These are phyloP conservation scores for Rhynchospora breviuscula DNA, from an alignment of 176 grass and related monocot genomes.

Conservation along the genomic window DNA sequence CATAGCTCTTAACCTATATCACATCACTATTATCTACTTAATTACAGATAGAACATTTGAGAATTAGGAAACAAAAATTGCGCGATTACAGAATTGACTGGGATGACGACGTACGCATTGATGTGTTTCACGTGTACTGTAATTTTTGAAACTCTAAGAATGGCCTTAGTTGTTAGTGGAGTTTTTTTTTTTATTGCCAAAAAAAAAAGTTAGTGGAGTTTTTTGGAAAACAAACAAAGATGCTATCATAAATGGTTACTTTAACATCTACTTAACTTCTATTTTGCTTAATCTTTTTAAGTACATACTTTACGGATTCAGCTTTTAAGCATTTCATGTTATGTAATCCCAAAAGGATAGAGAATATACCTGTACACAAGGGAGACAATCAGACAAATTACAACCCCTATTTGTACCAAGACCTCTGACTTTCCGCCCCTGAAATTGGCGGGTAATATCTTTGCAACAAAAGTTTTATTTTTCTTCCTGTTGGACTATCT, in stretches of 20 bases:
- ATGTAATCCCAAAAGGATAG: conserved; percentile 83
- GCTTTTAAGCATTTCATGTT: conserved; percentile 44
- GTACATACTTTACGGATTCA: neutral
- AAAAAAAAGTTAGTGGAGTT: too few relatives aligned
- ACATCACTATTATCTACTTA: too few relatives aligned
- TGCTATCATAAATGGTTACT: conserved; percentile 72
- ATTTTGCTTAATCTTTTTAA: neutral
- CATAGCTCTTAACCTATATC: too few relatives aligned
- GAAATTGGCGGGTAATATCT: conserved; percentile 85
- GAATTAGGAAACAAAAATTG: too few relatives aligned
- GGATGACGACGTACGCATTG: too few relatives aligned
- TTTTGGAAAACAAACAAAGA: conserved; percentile 89
- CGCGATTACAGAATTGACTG: too few relatives aligned
- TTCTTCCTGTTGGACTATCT: neutral
- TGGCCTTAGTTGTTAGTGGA: too few relatives aligned
- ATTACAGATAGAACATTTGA: too few relatives aligned
- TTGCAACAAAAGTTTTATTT: neutral
- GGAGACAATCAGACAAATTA: conserved; percentile 99
- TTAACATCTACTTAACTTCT: neutral
- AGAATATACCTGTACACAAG: conserved; percentile 93
- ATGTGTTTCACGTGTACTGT: too few relatives aligned
- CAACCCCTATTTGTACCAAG: conserved; percentile 63
- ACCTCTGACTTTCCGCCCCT: too few relatives aligned
- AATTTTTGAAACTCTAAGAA: too few relatives aligned
- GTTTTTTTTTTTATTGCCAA: too few relatives aligned